phyloP scores from a whole-genome alignment of 73 alveolate species.

The Paramecium pentaurelia region DNA sequence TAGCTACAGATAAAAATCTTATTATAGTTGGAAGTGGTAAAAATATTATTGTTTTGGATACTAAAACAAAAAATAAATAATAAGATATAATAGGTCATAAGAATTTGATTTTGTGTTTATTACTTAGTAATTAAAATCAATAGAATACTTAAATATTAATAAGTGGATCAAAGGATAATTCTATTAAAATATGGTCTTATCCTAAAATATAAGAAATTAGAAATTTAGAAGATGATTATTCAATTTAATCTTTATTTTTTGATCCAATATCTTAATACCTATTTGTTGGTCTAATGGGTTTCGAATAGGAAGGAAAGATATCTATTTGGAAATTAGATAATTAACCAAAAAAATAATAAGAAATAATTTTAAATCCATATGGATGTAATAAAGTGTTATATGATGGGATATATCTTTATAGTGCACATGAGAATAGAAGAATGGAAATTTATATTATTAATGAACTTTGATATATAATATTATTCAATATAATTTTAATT shows the following conservation, averaged over 20 bases:
- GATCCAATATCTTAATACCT: background rate
- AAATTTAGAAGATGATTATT: background rate
- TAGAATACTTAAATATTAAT: background rate
- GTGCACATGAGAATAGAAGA: slow-evolving; percentile 30
- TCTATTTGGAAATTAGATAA: background rate
- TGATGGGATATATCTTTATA: background rate
- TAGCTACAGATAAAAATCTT: background rate
- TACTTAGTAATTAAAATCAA: background rate
- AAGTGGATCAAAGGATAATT: background rate
- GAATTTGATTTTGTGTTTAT: background rate
- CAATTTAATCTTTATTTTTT: background rate
- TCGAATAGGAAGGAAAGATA: slow-evolving; percentile 8
- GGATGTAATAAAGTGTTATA: slow-evolving; percentile 3
- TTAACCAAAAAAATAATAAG: background rate
- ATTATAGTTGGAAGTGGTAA: background rate
- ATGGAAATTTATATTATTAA: background rate
- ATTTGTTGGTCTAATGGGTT: background rate
- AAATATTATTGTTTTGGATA: background rate
- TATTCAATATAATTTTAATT: background rate
- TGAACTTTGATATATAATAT: background rate
- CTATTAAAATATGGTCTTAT: background rate
- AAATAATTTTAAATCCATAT: background rate
- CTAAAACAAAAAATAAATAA: background rate
- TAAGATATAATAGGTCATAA: background rate
- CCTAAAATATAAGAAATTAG: background rate